Evolutionary conservation across 2,329 filamentous ascomycete species (phyloP), one percentile per base, ranked within the genome.

Genomic region (Madurella fahalii): DNA sequence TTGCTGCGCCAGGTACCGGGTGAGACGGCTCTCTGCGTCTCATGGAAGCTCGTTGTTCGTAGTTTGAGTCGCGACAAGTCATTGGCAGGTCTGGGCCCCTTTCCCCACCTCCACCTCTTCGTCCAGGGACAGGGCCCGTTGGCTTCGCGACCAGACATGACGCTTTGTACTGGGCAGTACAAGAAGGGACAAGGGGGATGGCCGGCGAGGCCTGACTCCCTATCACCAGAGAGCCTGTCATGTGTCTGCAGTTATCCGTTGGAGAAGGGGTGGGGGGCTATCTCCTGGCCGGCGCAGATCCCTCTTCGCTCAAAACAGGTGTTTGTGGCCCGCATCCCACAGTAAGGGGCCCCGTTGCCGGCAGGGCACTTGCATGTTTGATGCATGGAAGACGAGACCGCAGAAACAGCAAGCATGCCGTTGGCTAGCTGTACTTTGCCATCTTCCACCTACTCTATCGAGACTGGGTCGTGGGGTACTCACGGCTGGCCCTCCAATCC

Each of bases 341-440:
- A 15, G 34, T 37, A 72, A 72, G 70, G 69, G 71, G 68, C 65
- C 63, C 25, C 25, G 71, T 71, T 73, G 68, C 70, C 67, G 68
- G 69, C 66, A 76, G 76, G 76, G 66, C 77, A 69, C 67, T 65
- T 77, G 76, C 76, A 79, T 73, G 64, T 64, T 63, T 71, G 65
- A 71, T 72, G 72, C 73, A 72, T 72, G 67, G 68, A 68, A 69
- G 67, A 68, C 66, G 66, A 67, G 64, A 61, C 46, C 50, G 63
- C 64, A 63, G 63, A 61, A 54, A 59, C 13, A 37, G 4, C 54
- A 53, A 58, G 53, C 55, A 53, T 18, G 46, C 50, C 31, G 51
- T 53, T 18, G 43, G 52, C 49, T 16, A 37, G 41, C 50, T 39
- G n/a, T 47, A 39, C 31, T 57, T 58, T 41, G 42, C 43, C 16